Conservation (phyloP, 2,329 filamentous ascomycete genomes). For the Byssothecium circinans region DNA sequence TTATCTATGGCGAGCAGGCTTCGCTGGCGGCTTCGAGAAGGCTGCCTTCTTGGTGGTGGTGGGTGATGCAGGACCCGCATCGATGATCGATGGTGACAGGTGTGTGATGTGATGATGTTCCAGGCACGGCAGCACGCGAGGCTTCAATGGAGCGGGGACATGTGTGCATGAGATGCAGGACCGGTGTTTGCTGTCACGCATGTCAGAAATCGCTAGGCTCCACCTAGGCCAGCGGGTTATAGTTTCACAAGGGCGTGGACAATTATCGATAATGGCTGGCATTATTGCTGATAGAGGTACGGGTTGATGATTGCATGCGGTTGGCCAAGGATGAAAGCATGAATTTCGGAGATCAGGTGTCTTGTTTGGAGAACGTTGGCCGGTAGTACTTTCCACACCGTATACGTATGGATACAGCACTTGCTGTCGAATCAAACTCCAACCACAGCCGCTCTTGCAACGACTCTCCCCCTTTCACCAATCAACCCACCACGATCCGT, state of each 20-base stretch:
- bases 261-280: not conserved
- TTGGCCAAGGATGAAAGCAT: not conserved
- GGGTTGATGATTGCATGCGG: not conserved
- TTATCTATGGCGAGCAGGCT: not conserved
- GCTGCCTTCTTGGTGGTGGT: not conserved
- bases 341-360: not conserved
- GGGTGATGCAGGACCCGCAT: not conserved
- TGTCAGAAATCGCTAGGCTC: not conserved
- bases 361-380: not conserved
- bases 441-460: no score
- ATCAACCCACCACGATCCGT: no score
- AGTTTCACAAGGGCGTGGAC: not conserved
- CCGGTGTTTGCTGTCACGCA: not conserved
- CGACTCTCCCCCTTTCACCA: no score
- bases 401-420: no score
- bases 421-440: no score
- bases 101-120: not conserved
- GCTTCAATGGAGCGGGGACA: not conserved
- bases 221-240: not conserved
- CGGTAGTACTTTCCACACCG: not conserved
- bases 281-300: not conserved
- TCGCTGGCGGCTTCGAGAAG: not conserved
- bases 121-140: not conserved
- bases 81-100: not conserved
- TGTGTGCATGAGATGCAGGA: slow-evolving; percentile 1